phyloP scores from a whole-genome alignment of 2,329 filamentous ascomycete species.

The Parasarocladium wereldwijsianum region DNA sequence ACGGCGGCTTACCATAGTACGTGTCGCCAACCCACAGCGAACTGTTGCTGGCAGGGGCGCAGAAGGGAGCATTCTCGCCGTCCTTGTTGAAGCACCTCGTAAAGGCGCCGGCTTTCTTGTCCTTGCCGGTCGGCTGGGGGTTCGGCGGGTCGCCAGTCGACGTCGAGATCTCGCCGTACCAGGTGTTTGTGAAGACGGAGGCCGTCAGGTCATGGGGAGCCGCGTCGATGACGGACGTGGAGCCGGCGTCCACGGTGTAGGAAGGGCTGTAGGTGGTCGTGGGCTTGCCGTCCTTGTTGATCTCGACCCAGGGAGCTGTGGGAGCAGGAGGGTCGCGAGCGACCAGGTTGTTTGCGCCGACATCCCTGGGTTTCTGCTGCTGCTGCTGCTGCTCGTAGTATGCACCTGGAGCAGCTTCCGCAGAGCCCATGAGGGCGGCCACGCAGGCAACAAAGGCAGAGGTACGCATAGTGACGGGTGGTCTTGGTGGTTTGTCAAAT shows the following conservation, averaged over 20 bases:
- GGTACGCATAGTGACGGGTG: conserved; percentile 20
- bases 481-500: conserved; percentile 8
- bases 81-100: conserved; percentile 32
- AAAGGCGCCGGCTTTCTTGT: conserved; percentile 30
- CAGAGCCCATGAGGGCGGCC: conserved; percentile 11
- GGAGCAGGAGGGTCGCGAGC: conserved; percentile 3
- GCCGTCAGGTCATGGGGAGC: conserved; percentile 33
- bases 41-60: conserved; percentile 27
- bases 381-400: no score
- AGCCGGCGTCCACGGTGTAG: conserved; percentile 25
- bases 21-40: conserved; percentile 28
- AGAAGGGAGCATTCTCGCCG: conserved; percentile 34
- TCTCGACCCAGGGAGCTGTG: conserved; percentile 35
- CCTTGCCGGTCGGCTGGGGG: conserved; percentile 23
- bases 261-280: conserved; percentile 32
- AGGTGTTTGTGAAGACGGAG: conserved; percentile 22
- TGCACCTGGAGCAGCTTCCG: conserved; percentile 16
- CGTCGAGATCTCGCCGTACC: conserved; percentile 21
- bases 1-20: conserved; percentile 31
- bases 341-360: no score
- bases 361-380: no score
- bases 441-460: conserved; percentile 14
- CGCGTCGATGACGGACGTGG: conserved; percentile 20
- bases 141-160: conserved; percentile 28
- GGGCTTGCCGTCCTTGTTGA: conserved; percentile 30